Base-by-base conservation (phyloP, 352 stramenopile species). In the Phytophthora macrochlamydospora region DNA sequence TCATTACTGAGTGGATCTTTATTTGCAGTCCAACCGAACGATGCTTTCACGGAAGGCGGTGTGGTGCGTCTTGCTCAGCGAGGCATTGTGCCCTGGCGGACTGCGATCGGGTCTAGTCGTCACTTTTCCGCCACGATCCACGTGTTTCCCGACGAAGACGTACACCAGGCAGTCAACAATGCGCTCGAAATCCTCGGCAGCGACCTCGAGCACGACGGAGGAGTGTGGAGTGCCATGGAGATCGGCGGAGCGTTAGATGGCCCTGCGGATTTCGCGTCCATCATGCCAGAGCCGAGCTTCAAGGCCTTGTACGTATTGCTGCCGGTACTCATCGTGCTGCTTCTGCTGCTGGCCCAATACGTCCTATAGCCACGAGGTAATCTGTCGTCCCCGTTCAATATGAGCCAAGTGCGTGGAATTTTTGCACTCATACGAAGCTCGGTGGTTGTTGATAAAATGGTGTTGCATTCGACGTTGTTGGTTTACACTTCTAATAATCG, bases 151-250 rank as follows among this genome's bases (percentile, higher is more conserved):
- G 78, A 85, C 13, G 83, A 87, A 59, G 70, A 87, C 51, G 53
- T 55, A 29, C 58, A 49, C 33, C 52, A 75, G 33, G 75, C 64
- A 18, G 75, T 81, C 40, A 76, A 87, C 50, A 81, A 79, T 46
- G 82, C 84, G 24, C 69, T 90, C 43, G 81, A 92, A 62, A 81
- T 92, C 37, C 71, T 91, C 30, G 80, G 79, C 30, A 43, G 46
- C 30, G 43, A 53, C n/a, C n/a, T 13, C 1, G 56, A 51, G 4
- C 69, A 59, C 12, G 65, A 62, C 44, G 52, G 18, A 7, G 51
- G 37, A 57, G 28, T 29, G 2, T 81, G 69, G 69, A 30, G 45
- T 5, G 62, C 63, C 1, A 69, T 78, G 51, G 73, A 81, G 38
- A 70, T 66, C 51, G 59, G 65, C 24, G 45, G 40, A 13, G 31